These are phyloP conservation scores for Dicorynia guianensis DNA, from an alignment of 306 rosid genomes.

Conservation along the genomic window DNA sequence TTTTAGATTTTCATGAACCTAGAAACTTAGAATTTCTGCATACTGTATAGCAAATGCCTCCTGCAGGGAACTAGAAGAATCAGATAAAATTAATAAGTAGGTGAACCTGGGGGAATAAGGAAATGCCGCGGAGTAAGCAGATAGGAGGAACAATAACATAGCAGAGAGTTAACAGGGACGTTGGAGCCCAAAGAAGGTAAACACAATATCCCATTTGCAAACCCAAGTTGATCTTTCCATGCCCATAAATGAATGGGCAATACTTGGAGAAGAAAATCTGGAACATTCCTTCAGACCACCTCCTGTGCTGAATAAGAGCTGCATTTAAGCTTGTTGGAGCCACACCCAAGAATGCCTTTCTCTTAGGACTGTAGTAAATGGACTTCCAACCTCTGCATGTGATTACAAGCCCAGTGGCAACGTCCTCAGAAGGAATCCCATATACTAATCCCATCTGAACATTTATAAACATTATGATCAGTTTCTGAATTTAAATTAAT, in stretches of 20 bases:
- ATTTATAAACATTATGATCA: background rate
- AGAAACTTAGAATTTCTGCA: no score
- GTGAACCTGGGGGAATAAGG: conserved; percentile 73
- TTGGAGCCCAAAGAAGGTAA: conserved; percentile 75
- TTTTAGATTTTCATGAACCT: no score
- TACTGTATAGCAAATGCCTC: no score
- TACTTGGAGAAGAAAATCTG: conserved; percentile 69
- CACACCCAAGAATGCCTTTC: conserved; percentile 62
- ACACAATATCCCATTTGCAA: conserved; percentile 69
- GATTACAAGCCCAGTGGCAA: conserved; percentile 61
- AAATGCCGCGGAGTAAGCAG: conserved; percentile 58
- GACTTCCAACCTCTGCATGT: conserved; percentile 85
- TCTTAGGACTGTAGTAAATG: conserved; percentile 66
- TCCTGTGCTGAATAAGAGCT: conserved; percentile 56
- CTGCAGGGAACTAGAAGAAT: no score
- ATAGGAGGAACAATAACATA: conserved; percentile 64
- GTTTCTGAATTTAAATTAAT: background rate
- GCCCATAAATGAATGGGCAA: conserved; percentile 80
- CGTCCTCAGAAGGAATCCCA: conserved; percentile 72
- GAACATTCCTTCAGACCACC: conserved; percentile 78
- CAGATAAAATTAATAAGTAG: no score
- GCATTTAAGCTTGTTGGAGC: conserved; percentile 68
- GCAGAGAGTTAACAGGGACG: conserved; percentile 59
- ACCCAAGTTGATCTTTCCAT: conserved; percentile 59
- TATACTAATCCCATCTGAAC: conserved; percentile 73